These are phyloP conservation scores for Lichtheimia ramosa DNA, from an alignment of 371 early-diverging fungal species.

Conservation along the genomic window DNA sequence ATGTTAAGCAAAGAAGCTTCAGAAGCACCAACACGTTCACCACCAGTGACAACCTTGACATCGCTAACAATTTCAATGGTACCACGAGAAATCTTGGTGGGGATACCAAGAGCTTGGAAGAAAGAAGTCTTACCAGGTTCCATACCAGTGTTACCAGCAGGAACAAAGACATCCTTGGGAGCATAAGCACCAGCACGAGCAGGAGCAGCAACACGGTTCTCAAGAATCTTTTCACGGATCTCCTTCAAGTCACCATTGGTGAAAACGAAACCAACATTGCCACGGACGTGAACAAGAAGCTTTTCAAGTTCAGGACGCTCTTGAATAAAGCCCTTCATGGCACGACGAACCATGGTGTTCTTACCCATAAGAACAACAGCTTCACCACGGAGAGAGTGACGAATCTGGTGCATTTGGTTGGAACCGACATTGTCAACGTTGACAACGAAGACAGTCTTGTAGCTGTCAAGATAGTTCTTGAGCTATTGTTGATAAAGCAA, in stretches of 20 bases:
- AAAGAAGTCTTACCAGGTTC: constrained; percentile 99
- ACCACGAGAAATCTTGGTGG: constrained; percentile 99
- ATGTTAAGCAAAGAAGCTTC: constrained; percentile 99
- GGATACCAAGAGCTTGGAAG: constrained; percentile 99
- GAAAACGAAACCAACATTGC: constrained; percentile 99
- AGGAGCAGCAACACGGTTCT: constrained; percentile 97
- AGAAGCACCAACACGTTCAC: constrained; percentile 97
- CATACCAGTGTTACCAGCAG: constrained; percentile 99
- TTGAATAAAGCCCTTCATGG: constrained; percentile 76
- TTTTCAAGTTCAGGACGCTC: constrained; percentile 90
- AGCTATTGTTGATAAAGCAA: constrained; percentile 35
- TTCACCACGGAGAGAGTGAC: constrained; percentile 89
- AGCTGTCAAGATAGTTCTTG: constrained; percentile 70
- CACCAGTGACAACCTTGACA: constrained; percentile 89
- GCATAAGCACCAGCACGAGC: constrained; percentile 99
- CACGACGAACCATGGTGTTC: constrained; percentile 99
- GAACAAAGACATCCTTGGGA: constrained; percentile 95
- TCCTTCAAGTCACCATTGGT: constrained; percentile 97
- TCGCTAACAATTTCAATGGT: constrained; percentile 99
- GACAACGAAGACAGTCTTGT: constrained; percentile 96
- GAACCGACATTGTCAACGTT: constrained; percentile 99
- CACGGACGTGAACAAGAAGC: constrained; percentile 83
- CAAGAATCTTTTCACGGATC: constrained; percentile 88
- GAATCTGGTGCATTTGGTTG: constrained; percentile 99
- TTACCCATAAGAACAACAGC: constrained; percentile 99